Conservation (phyloP, 805 yeast species). For the Deakozyma indianensis region DNA sequence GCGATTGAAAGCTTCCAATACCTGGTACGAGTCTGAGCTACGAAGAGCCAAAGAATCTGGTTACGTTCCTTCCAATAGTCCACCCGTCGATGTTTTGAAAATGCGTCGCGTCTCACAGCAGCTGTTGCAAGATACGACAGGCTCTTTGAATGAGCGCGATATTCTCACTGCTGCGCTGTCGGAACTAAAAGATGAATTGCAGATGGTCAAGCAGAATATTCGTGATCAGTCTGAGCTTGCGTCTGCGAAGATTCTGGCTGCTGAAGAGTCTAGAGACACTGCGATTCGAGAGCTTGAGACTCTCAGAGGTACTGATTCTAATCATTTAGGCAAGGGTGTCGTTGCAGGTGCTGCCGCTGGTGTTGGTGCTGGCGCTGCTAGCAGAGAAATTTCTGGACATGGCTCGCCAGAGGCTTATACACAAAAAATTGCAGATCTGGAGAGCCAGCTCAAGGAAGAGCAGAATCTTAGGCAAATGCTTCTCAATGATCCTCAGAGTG, state of each 20-base stretch:
- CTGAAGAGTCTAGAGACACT: constrained; percentile 12
- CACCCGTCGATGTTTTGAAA: constrained; percentile 15
- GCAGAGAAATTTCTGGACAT: neutral
- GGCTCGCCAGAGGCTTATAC: neutral
- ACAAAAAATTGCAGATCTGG: constrained; percentile 8
- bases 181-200: constrained; percentile 15
- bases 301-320: neutral
- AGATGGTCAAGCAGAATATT: constrained; percentile 11
- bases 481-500: constrained; percentile 1
- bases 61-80: constrained; percentile 13
- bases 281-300: neutral
- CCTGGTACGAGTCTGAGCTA: constrained; percentile 18
- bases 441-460: constrained; percentile 6
- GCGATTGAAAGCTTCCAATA: constrained; percentile 16
- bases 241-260: constrained; percentile 10
- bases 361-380: constrained; percentile 4
- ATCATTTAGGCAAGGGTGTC: constrained; percentile 1
- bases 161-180: constrained; percentile 14
- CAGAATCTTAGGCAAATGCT: constrained; percentile 4
- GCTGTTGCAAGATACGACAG: constrained; percentile 13
- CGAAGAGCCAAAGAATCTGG: constrained; percentile 16
- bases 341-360: constrained; percentile 4
- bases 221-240: constrained; percentile 15
- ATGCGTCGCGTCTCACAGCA: constrained; percentile 16
- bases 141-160: constrained; percentile 14